Evolutionary conservation across 768 basidiomycete genomes (phyloP).

Genomic region (Melanogaster broomeanus): DNA sequence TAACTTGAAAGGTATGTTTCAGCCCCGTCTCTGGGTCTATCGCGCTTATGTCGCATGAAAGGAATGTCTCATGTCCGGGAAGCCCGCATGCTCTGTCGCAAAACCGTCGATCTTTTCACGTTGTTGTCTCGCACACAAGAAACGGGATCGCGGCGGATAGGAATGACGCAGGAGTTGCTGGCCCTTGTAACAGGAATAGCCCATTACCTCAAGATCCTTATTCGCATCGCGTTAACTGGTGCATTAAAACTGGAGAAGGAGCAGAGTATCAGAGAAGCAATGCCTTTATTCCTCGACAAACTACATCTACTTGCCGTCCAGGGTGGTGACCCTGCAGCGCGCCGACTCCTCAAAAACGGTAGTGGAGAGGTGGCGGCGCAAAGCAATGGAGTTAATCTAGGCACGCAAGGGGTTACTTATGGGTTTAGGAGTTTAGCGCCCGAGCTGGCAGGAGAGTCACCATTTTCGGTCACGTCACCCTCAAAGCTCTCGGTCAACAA

Average conservation of each 20-base stretch:
- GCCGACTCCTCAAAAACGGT: constrained; percentile 73
- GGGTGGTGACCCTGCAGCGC: constrained; percentile 76
- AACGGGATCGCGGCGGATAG: constrained; percentile 86
- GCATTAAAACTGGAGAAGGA: constrained; percentile 95
- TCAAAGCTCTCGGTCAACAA: constrained; percentile 60
- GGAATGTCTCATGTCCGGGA: constrained; percentile 99
- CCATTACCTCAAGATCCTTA: constrained; percentile 99
- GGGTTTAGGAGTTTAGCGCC: constrained; percentile 92
- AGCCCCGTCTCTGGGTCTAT: neutral
- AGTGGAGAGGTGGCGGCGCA: constrained; percentile 58
- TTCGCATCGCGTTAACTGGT: constrained; percentile 95
- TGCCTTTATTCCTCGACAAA: constrained; percentile 89
- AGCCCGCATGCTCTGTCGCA: constrained; percentile 97
- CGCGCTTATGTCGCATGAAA: constrained; percentile 33
- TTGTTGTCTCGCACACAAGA: constrained; percentile 95
- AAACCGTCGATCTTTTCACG: constrained; percentile 98
- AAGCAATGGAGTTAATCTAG: constrained; percentile 53
- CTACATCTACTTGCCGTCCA: constrained; percentile 89
- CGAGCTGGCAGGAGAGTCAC: constrained; percentile 87
- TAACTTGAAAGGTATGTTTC: constrained; percentile 76
- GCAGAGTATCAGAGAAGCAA: constrained; percentile 76
- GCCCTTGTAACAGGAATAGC: constrained; percentile 98
- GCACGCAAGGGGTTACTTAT: constrained; percentile 87
- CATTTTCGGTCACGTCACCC: constrained; percentile 49
- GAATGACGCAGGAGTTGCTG: constrained; percentile 95